Base-by-base conservation (phyloP, 306 rosid genomes). In the Inga leiocalycina region DNA sequence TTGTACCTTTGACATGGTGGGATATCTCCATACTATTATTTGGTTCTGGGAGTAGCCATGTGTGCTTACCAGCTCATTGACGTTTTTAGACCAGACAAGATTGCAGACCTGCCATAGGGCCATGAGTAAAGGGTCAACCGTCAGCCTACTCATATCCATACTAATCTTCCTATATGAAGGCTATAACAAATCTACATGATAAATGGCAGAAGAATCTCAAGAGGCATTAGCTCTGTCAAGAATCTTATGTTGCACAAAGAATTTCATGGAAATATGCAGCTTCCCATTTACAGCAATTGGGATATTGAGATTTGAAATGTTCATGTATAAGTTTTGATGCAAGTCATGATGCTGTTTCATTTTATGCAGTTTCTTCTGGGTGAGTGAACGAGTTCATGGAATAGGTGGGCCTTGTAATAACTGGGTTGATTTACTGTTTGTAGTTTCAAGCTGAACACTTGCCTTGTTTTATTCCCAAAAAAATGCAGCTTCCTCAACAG, bases 41-140 rank as follows among this genome's bases (percentile, higher is more conserved):
- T 97, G 99, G 87, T 97, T 97, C 88, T 97, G 99, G 74, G 99
- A 97, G 88, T 92, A 97, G 37, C 98, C 98, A 74, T 97, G 99
- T 11, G 99, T 97, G 93, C 99, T 97, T 37, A 97, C 99, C 24
- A 94, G 91, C 85, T 97, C 99, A 74, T 94, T 97, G 79, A 97
- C 99, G 87, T 97, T 94, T 91, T 94, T 97, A 56, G 99, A 97
- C 99, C 99, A 97, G 61, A 90, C 99, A 74, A 97, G 98, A 85
- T 94, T 97, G 90, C 99, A 97, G 24, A 97, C 99, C 99, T 97
- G 86, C 79, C 89, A 73, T 34, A 82, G 76, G 93, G 85, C 77
- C 89, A 76, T 57, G 82, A 77, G 69, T 57, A 68, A 78, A 74
- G 43, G 78, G 86, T 49, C 71, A 51, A 74, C 76, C 44, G 79